A percentile compares a stretch with the other conserved stretches of the same genome.
phyloP scores from a whole-genome alignment of 1,284 basidiomycete genomes.

The Paramarasmius palmivorus region DNA sequence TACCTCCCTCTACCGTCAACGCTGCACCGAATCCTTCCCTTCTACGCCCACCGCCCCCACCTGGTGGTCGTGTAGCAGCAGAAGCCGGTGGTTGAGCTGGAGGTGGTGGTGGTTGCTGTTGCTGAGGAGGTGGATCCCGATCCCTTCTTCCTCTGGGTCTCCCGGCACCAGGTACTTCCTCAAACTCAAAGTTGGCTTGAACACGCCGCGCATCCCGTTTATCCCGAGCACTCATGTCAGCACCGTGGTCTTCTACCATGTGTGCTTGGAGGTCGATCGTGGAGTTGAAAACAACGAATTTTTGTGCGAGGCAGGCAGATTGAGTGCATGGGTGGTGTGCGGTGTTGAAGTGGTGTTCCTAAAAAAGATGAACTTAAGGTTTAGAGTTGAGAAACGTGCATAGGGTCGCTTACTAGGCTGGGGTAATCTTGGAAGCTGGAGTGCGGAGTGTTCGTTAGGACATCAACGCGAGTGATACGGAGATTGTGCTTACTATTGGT shows the following conservation, averaged over 20 bases:
- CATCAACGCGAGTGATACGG: constrained; percentile 1
- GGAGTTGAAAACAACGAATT: constrained; percentile 93
- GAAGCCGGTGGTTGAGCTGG: constrained; percentile 20
- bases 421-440: constrained; percentile 79
- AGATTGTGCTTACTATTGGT: constrained; percentile 77
- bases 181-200: constrained; percentile 80
- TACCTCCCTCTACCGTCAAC: constrained; percentile 52
- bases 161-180: constrained; percentile 41
- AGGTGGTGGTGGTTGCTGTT: constrained; percentile 24
- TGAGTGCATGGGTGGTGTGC: constrained; percentile 82
- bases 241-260: constrained; percentile 85
- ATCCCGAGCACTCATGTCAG: constrained; percentile 78
- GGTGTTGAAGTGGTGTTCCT: constrained; percentile 73
- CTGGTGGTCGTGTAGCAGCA: constrained; percentile 20
- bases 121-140: constrained; percentile 50
- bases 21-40: constrained; percentile 67
- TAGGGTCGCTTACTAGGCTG: constrained; percentile 53
- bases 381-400: not conserved
- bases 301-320: constrained; percentile 76
- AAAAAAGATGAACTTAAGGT: constrained; percentile 1
- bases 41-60: constrained; percentile 40
- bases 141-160: constrained; percentile 43
- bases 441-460: constrained; percentile 11
- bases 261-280: constrained; percentile 91
- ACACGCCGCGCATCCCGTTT: constrained; percentile 79